Evolutionary conservation across 306 rosid species (phyloP), one percentile per base, ranked within the genome.

Genomic region (Ceratonia siliqua): DNA sequence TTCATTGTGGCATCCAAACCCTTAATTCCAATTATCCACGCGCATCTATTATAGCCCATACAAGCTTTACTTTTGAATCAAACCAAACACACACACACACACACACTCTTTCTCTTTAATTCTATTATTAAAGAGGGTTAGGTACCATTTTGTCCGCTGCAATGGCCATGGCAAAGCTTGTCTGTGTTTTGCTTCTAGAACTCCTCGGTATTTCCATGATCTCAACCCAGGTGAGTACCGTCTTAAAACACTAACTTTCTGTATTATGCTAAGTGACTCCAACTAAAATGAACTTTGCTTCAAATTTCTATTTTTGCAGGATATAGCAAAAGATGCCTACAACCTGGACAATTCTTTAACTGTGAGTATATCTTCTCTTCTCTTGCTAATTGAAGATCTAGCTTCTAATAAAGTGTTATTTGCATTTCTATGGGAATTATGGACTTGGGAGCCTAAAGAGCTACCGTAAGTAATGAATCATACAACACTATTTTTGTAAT

Each of bases 401-500:
- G 10, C 35, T 38, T n/a, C n/a, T n/a, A 61, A 64, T 21, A 22
- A 2, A 11, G 0, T 39, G 64, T 10, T 1, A 22, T 76, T 18
- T 11, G 28, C 33, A 2, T 35, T 65, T 80, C n/a, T 80, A 82
- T 89, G 82, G 86, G 63, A 45, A 17, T 18, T 85, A 81, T 65
- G 92, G 89, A 58, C 76, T 82, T 12, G 87, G 85, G 39, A 87
- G 87, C 79, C 84, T 87, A 5, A 73, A 59, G 78, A 75, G 80
- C 75, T 78, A 48, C 13, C 78, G 84, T 82, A 70, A 80, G 91
- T 84, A 46, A 18, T n/a, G n/a, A n/a, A n/a, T n/a, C n/a, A n/a
- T n/a, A n/a, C n/a, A n/a, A n/a, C n/a, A n/a, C n/a, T n/a, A n/a
- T n/a, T n/a, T n/a, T n/a, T n/a, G n/a, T n/a, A n/a, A n/a, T n/a